Evolutionary conservation across 1,284 basidiomycete genomes (phyloP).

Genomic region (Anthracocystis setariae): DNA sequence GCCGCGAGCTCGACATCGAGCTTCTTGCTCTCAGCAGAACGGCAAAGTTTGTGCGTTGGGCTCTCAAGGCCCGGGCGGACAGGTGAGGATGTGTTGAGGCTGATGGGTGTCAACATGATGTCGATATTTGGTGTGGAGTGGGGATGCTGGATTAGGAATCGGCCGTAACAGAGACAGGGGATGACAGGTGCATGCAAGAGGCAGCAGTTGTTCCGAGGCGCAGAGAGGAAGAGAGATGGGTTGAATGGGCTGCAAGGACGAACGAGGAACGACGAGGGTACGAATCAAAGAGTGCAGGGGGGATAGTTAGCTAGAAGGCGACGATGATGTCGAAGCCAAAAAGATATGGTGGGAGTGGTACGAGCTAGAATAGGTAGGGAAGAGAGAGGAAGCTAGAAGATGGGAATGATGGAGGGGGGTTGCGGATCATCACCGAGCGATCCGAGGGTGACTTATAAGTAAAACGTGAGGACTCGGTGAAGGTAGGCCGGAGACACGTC

Average conservation of each 20-base stretch:
- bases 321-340: slow-evolving; percentile 12
- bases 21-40: slow-evolving; percentile 45
- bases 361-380: slow-evolving; percentile 6
- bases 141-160: not conserved
- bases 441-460: slow-evolving; percentile 48
- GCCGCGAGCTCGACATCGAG: slow-evolving; percentile 45
- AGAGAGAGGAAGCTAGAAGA: slow-evolving; percentile 21
- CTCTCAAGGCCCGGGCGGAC: slow-evolving; percentile 33
- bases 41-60: slow-evolving; percentile 46
- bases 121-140: not conserved
- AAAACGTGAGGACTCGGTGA: slow-evolving; percentile 32
- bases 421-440: slow-evolving; percentile 44
- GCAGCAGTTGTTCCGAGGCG: slow-evolving; percentile 24
- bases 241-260: slow-evolving; percentile 6
- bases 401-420: slow-evolving; percentile 21
- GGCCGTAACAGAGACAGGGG: not conserved
- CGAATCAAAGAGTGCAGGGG: slow-evolving; percentile 24
- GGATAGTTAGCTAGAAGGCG: slow-evolving; percentile 11
- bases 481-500: slow-evolving; percentile 29
- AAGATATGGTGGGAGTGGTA: slow-evolving; percentile 40
- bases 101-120: slow-evolving; percentile 51
- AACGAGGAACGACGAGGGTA: slow-evolving; percentile 12
- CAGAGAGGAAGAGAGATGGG: slow-evolving; percentile 8
- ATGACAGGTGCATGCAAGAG: slow-evolving; percentile 8
- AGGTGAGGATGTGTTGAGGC: slow-evolving; percentile 42